Percentiles rank a stretch among this genome's conserved stretches.
phyloP scores from a whole-genome alignment of 73 alveolate genomes.

The Tetrahymena elliotti region DNA sequence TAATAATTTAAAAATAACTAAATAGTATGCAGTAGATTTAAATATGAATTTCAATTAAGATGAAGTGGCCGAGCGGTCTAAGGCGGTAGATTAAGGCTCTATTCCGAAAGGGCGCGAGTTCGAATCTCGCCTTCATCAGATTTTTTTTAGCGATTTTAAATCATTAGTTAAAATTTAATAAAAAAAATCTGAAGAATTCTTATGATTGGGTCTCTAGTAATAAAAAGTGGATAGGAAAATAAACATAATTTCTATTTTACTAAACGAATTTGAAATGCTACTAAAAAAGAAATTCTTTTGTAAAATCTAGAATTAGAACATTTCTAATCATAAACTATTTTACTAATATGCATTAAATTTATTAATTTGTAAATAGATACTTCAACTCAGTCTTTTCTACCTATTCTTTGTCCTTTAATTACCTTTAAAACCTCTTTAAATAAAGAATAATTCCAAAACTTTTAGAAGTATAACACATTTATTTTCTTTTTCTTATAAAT shows the following conservation, averaged over 20 bases:
- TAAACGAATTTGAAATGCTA: background rate
- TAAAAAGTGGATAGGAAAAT: background rate
- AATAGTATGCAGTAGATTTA: background rate
- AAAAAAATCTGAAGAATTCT: background rate
- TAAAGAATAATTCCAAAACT: too few species aligned
- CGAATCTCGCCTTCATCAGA: slow-evolving; percentile 37
- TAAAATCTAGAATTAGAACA: background rate
- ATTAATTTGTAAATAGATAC: background rate
- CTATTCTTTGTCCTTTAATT: background rate
- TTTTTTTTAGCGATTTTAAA: background rate
- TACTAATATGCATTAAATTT: too few species aligned
- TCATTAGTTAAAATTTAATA: background rate
- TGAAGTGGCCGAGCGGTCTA: slow-evolving; percentile 51
- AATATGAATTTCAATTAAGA: background rate
- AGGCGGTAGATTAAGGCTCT: slow-evolving; percentile 46
- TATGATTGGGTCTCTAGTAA: background rate
- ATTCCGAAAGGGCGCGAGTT: slow-evolving; percentile 46
- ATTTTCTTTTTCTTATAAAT: background rate
- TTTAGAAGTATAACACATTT: background rate
- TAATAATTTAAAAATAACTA: background rate
- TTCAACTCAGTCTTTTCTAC: background rate
- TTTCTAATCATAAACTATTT: background rate
- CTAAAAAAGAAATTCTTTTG: background rate
- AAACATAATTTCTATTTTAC: background rate
- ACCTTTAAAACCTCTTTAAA: background rate